phyloP scores from a whole-genome alignment of 495 filamentous ascomycete species.

The Hypoxylon trugodes region DNA sequence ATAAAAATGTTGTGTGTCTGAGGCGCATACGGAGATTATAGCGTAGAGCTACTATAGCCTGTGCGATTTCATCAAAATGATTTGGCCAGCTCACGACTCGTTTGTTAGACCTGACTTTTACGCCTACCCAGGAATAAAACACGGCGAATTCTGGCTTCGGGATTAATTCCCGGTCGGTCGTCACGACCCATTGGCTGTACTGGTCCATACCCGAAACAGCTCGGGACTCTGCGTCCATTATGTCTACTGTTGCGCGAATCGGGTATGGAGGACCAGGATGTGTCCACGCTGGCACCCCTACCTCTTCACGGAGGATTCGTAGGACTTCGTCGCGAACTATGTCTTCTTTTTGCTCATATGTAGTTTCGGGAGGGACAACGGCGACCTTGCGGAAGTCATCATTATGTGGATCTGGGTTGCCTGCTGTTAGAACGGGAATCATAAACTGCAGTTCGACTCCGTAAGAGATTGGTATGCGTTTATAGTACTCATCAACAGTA shows the following conservation, averaged over 20 bases:
- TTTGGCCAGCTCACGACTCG: neutral
- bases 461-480: constrained; percentile 4
- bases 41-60: neutral
- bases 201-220: neutral
- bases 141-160: neutral
- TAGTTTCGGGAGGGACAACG: neutral
- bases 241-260: neutral
- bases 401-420: constrained; percentile 4
- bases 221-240: constrained; percentile 10
- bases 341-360: neutral
- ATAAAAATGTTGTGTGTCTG: constrained; percentile 5
- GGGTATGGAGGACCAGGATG: constrained; percentile 17
- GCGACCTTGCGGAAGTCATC: neutral
- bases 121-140: constrained; percentile 12
- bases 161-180: neutral
- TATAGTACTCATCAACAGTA: neutral
- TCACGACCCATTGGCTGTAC: constrained; percentile 24
- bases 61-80: constrained; percentile 21
- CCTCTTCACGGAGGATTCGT: neutral
- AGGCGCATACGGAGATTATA: constrained; percentile 9
- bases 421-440: neutral
- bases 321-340: neutral
- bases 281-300: constrained; percentile 8
- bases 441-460: constrained; percentile 29
- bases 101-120: constrained; percentile 29